A percentile compares a stretch with the other conserved stretches of the same genome.
Evolutionary conservation across 768 basidiomycete species (phyloP).

Genomic region (Pleurotus giganteus): DNA sequence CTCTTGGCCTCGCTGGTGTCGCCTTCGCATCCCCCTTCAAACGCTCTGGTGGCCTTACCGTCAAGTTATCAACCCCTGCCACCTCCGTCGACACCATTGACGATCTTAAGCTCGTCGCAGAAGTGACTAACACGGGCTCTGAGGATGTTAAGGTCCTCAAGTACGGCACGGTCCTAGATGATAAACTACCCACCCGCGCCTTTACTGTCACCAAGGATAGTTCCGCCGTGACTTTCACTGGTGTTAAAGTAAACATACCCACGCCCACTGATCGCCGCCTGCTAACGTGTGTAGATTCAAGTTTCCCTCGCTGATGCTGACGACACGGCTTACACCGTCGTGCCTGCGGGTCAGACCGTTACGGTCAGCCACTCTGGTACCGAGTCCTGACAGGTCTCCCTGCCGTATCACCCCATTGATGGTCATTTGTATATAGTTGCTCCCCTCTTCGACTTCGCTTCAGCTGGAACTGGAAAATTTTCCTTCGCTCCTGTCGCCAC

Average conservation of each 20-base stretch:
- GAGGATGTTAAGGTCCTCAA: conserved; percentile 34
- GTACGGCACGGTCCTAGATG: conserved; percentile 50
- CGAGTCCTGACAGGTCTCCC: too few species aligned
- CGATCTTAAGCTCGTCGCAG: conserved; percentile 38
- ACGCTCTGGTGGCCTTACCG: conserved; percentile 28
- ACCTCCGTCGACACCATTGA: conserved; percentile 32
- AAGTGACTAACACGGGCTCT: conserved; percentile 38
- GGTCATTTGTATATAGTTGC: conserved; percentile 25
- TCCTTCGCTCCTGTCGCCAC: conserved; percentile 36
- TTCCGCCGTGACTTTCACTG: conserved; percentile 36
- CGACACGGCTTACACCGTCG: conserved; percentile 36
- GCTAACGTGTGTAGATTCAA: conserved; percentile 34
- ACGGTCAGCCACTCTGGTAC: conserved; percentile 39
- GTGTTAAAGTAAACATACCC: conserved; percentile 30
- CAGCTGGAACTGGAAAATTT: conserved; percentile 36
- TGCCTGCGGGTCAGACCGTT: conserved; percentile 38
- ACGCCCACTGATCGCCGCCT: too few species aligned
- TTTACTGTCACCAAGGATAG: conserved; percentile 42
- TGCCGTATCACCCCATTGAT: too few species aligned
- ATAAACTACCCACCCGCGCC: conserved; percentile 30
- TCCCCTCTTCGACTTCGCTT: conserved; percentile 41
- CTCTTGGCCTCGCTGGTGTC: conserved; percentile 24
- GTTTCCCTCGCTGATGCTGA: conserved; percentile 35
- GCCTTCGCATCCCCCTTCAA: conserved; percentile 31
- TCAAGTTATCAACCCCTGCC: conserved; percentile 27